Evolutionary conservation across 352 stramenopile genomes (phyloP), one percentile per base, ranked within the genome.

Genomic region (Globisporangium spinosum): DNA sequence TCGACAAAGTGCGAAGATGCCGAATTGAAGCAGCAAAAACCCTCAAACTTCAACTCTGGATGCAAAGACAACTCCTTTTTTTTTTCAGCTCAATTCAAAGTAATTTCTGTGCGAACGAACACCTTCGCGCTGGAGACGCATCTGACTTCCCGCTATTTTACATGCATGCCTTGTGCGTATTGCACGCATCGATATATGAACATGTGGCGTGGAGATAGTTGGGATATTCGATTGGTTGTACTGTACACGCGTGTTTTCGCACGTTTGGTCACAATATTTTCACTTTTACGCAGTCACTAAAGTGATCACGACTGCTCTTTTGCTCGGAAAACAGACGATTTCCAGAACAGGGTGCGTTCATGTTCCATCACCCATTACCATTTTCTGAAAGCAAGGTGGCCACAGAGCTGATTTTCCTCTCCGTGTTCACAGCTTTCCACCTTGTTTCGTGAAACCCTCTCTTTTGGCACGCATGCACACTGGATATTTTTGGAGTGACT

Each of bases 401-500:
- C 23, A 61, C 32, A 38, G 8, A 38, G 32, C 8, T 7, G 32
- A 38, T 38, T 38, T 61, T 25, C 1, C 7, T 34, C 20, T 38
- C 32, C 32, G 12, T 38, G 5, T 10, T 51, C 43, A 51, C 43
- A 23, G 10, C n/a, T 23, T 0, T 23, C 53, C 22, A 23, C 58
- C 38, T 40, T 17, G 3, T 40, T 64, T 64, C 20, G 58, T 23
- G 4, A 58, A 58, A 17, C 2, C 7, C 12, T 32, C 9, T 27
- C 32, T 25, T 43, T 27, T 2, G 9, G 22, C 35, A n/a, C 35
- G 20, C 34, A 51, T 54, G 55, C 38, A 55, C 12, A 35, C 40
- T 56, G 59, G 59, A 64, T 64, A 56, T 64, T 64, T 64, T 43
- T 27, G 23, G 13, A 57, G 58, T 2, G 34, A 23, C 22, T 64